Conservation (phyloP, 139 green algal genomes). For the Spirogloea muscicola region DNA sequence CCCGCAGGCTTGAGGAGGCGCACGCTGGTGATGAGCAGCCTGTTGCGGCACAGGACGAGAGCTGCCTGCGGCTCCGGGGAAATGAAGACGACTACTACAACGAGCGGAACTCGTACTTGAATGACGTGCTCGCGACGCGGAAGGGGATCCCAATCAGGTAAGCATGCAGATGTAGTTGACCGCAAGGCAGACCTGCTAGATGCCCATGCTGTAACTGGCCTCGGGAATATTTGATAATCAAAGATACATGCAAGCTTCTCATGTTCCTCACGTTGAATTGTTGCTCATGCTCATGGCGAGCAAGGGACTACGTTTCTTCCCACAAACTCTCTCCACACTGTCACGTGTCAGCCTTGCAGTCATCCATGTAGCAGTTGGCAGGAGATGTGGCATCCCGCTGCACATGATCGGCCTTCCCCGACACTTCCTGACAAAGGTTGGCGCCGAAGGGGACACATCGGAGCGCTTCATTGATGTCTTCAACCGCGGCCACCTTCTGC, state of each 20-base stretch:
- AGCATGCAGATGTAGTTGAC: too few species aligned
- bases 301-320: too few species aligned
- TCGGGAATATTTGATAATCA: too few species aligned
- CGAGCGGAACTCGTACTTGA: conserved; percentile 28
- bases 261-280: too few species aligned
- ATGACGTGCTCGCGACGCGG: conserved; percentile 47
- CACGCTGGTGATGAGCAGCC: too few species aligned
- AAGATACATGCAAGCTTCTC: too few species aligned
- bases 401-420: conserved; percentile 54
- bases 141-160: conserved; percentile 62
- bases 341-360: conserved; percentile 47
- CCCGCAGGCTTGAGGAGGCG: too few species aligned
- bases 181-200: too few species aligned
- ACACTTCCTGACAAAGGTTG: conserved; percentile 54
- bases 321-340: too few species aligned
- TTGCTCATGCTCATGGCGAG: too few species aligned
- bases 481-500: conserved; percentile 51
- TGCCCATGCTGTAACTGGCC: too few species aligned
- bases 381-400: conserved; percentile 50
- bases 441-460: not conserved
- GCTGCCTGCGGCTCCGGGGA: conserved; percentile 19
- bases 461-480: conserved; percentile 64
- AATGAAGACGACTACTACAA: conserved; percentile 34
- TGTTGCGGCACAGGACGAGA: too few species aligned
- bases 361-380: conserved; percentile 57